phyloP scores from a whole-genome alignment of 331 rosid species.

The Quercus tomentella region DNA sequence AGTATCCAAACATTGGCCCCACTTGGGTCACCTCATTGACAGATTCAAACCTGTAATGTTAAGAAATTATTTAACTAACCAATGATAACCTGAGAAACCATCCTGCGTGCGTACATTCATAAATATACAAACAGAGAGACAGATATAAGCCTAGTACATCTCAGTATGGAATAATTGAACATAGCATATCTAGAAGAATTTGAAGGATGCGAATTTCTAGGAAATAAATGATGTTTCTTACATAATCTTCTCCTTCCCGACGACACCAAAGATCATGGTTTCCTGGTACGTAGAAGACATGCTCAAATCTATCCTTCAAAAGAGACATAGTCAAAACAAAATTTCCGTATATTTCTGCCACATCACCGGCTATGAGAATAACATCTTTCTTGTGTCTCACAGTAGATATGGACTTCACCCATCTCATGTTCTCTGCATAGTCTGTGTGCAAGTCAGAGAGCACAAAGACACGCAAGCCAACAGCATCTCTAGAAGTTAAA shows the following conservation, averaged over 20 bases:
- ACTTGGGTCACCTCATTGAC: neutral
- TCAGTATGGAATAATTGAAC: neutral
- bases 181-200: neutral
- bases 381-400: conserved; percentile 43
- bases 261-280: conserved; percentile 90
- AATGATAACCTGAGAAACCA: neutral
- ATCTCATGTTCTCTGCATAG: conserved; percentile 68
- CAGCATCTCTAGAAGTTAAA: conserved; percentile 31
- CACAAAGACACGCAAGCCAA: conserved; percentile 58
- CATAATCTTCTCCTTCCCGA: conserved; percentile 44
- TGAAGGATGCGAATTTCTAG: neutral
- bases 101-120: neutral
- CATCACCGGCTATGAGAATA: conserved; percentile 79
- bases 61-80: neutral
- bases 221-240: conserved; percentile 26
- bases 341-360: conserved; percentile 55
- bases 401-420: conserved; percentile 51
- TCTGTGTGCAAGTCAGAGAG: conserved; percentile 80
- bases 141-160: neutral
- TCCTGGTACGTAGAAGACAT: conserved; percentile 68
- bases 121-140: neutral
- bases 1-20: neutral
- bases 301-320: conserved; percentile 61
- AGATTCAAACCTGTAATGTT: neutral
- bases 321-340: conserved; percentile 66